A percentile compares a stretch with the other conserved stretches of the same genome.
phyloP scores from a whole-genome alignment of 768 basidiomycete genomes.

The Lenzites betulinus region DNA sequence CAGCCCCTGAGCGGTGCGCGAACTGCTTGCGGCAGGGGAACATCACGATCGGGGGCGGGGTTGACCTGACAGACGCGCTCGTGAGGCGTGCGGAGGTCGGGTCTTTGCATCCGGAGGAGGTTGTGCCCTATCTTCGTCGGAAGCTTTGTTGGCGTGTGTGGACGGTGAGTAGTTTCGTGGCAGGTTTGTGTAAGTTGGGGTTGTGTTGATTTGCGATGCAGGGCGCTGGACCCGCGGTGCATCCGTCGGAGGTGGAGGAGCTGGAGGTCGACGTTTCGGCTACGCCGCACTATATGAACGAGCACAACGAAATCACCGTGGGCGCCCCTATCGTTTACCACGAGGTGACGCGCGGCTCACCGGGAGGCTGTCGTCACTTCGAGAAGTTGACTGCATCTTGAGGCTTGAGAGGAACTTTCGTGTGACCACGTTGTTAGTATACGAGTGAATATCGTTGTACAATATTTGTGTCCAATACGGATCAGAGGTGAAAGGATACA shows the following conservation, averaged over 20 bases:
- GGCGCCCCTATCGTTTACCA: background rate
- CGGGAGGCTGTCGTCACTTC: background rate
- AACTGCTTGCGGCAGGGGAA: constrained; percentile 34
- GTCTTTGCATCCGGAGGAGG: background rate
- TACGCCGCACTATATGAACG: background rate
- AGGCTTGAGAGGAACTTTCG: background rate
- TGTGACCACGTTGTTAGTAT: no score
- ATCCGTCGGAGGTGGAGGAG: background rate
- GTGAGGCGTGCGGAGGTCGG: background rate
- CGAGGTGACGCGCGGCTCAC: background rate
- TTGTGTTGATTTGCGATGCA: background rate
- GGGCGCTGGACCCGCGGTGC: background rate
- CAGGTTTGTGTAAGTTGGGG: background rate
- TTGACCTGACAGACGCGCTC: background rate
- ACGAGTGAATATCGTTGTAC: no score
- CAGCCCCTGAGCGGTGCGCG: constrained; percentile 35
- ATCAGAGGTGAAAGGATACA: no score
- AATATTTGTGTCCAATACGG: no score
- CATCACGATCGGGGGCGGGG: background rate
- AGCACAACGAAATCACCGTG: background rate
- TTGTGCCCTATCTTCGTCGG: background rate
- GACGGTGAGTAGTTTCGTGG: background rate
- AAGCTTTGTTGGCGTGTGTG: background rate
- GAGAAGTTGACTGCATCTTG: background rate
- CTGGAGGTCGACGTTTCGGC: background rate